Evolutionary conservation across 345 rosid species (phyloP).

Genomic region (Brassica nigra): DNA sequence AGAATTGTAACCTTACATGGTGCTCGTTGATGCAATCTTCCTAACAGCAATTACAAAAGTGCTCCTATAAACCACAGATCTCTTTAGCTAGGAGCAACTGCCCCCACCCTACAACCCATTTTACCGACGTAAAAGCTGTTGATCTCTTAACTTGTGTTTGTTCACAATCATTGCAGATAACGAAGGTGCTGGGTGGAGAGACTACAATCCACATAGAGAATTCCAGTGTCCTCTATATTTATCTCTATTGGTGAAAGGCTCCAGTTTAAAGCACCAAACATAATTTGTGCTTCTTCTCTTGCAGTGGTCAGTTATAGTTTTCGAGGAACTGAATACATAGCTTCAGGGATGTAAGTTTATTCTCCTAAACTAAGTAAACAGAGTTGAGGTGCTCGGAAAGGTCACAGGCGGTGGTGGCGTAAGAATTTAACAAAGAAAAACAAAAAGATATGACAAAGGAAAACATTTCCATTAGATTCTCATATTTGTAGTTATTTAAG

Average conservation of each 20-base stretch:
- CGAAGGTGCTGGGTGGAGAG: conserved; percentile 49
- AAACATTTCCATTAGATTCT: neutral
- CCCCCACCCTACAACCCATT: conserved; percentile 54
- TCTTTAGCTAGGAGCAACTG: conserved; percentile 47
- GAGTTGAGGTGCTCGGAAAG: conserved; percentile 40
- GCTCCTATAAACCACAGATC: conserved; percentile 39
- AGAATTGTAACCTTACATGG: neutral
- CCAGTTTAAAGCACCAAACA: conserved; percentile 50
- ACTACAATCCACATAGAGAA: conserved; percentile 49
- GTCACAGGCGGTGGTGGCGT: neutral
- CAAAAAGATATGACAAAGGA: neutral
- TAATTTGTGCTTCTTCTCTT: conserved; percentile 45
- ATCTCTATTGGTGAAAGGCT: conserved; percentile 36
- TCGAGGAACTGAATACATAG: conserved; percentile 42
- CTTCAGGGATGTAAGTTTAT: conserved; percentile 45
- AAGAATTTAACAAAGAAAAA: neutral
- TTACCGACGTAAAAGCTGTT: conserved; percentile 50
- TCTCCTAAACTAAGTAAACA: conserved; percentile 41
- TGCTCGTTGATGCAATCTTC: neutral
- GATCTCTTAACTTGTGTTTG: conserved; percentile 44
- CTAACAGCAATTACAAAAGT: conserved; percentile 46
- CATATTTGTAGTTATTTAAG: neutral
- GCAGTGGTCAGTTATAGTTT: conserved; percentile 45
- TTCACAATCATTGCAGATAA: conserved; percentile 46
- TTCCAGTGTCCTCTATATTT: conserved; percentile 46